Evolutionary conservation across 2,329 filamentous ascomycete genomes (phyloP).

Genomic region (Aspergillus sp.): DNA sequence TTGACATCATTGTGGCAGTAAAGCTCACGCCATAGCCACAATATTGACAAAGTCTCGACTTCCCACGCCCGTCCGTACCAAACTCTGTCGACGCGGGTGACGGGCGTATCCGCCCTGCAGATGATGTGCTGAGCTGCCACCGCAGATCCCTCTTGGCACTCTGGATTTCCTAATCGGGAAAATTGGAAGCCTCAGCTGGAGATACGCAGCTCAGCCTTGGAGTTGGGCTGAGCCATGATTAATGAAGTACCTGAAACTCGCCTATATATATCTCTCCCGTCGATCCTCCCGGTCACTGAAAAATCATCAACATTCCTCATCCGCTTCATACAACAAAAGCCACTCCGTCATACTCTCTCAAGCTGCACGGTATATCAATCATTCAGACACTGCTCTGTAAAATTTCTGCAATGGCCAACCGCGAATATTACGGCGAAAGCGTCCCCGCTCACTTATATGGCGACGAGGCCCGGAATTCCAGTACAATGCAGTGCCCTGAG

Average conservation of each 20-base stretch:
- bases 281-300: neutral
- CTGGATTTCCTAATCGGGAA: neutral
- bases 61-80: neutral
- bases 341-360: neutral
- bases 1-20: neutral
- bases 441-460: neutral
- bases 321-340: neutral
- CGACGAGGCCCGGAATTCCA: neutral
- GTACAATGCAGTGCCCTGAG: neutral
- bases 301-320: neutral
- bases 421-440: neutral
- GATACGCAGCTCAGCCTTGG: neutral
- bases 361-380: neutral
- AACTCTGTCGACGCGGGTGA: neutral
- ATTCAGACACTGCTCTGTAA: neutral
- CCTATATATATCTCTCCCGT: neutral
- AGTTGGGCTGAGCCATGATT: neutral
- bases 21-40: neutral
- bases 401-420: neutral
- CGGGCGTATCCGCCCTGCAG: neutral
- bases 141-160: neutral
- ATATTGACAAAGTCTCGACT: neutral
- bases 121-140: neutral
- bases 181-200: neutral
- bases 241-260: neutral